Evolutionary conservation across 2,329 filamentous ascomycete species (phyloP).

Genomic region (Bimuria novae-zelandiae): DNA sequence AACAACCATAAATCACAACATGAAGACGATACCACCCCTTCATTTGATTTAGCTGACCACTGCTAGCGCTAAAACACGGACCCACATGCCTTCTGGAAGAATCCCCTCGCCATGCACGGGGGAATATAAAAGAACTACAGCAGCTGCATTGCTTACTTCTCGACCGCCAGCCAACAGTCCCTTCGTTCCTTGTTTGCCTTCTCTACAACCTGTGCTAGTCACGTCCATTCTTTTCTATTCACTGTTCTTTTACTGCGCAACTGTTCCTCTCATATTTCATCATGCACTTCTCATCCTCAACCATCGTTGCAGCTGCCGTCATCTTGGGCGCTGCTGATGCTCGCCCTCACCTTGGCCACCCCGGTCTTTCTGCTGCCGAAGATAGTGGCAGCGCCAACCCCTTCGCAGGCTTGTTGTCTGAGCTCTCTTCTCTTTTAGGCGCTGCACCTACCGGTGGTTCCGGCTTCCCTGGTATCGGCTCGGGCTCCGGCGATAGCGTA

Average conservation of each 20-base stretch:
- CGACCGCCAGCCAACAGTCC: slow-evolving; percentile 14
- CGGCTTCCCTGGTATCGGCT: background rate
- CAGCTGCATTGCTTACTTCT: slow-evolving; percentile 7
- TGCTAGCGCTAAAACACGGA: background rate
- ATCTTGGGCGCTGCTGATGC: slow-evolving; percentile 25
- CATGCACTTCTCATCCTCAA: slow-evolving; percentile 30
- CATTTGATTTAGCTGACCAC: background rate
- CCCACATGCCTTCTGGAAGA: background rate
- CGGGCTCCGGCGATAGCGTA: background rate
- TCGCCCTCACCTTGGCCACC: slow-evolving; percentile 15
- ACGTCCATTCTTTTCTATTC: slow-evolving; percentile 16
- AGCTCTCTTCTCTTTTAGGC: background rate
- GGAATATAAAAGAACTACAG: slow-evolving; percentile 16
- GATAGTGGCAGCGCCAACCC: background rate
- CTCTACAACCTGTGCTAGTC: slow-evolving; percentile 23
- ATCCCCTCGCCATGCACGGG: background rate
- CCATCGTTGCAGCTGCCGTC: slow-evolving; percentile 24
- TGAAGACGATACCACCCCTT: background rate
- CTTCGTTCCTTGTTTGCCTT: slow-evolving; percentile 15
- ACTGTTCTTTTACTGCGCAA: slow-evolving; percentile 28
- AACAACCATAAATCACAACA: background rate
- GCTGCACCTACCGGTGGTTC: background rate
- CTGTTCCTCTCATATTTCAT: slow-evolving; percentile 8
- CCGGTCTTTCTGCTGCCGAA: background rate
- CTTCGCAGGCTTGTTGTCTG: background rate